A percentile compares a stretch with the other conserved stretches of the same genome.
Conservation (phyloP, 176 grass and related monocot genomes). For the Eremochloa ophiuroides region DNA sequence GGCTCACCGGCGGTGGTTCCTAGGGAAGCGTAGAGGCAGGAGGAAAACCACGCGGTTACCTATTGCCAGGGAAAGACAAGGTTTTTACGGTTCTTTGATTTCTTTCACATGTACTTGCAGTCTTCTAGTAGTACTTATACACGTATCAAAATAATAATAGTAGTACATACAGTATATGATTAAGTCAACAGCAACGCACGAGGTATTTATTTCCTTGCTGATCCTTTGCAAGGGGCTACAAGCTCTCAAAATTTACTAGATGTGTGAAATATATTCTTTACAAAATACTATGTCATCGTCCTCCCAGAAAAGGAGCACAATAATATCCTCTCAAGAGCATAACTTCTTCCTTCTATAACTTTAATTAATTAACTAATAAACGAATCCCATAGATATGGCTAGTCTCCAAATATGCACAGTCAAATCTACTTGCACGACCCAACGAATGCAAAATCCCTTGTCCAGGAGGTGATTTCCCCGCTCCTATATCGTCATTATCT, state of each 20-base stretch:
- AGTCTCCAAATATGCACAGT: background rate
- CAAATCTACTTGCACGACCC: background rate
- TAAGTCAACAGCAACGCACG: background rate
- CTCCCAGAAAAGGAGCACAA: background rate
- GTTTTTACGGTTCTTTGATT: too few relatives aligned
- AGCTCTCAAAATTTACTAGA: background rate
- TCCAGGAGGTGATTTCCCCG: background rate
- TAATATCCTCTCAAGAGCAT: background rate
- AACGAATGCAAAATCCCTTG: background rate
- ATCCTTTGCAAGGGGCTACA: background rate
- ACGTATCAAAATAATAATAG: background rate
- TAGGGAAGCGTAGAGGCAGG: too few relatives aligned
- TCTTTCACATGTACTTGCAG: too few relatives aligned
- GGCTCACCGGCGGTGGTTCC: too few relatives aligned
- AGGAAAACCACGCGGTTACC: too few relatives aligned
- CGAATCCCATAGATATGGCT: background rate
- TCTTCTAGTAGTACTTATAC: too few relatives aligned
- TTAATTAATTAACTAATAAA: background rate
- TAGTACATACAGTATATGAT: background rate
- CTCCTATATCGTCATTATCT: conserved; percentile 34
- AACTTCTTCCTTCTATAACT: background rate
- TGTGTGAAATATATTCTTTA: background rate
- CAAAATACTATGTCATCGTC: background rate
- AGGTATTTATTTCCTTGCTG: background rate
- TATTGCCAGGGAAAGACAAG: too few relatives aligned